Evolutionary conservation across 179 eudicot genomes (phyloP), one percentile per base, ranked within the genome.

Genomic region (Pouteria campechiana): DNA sequence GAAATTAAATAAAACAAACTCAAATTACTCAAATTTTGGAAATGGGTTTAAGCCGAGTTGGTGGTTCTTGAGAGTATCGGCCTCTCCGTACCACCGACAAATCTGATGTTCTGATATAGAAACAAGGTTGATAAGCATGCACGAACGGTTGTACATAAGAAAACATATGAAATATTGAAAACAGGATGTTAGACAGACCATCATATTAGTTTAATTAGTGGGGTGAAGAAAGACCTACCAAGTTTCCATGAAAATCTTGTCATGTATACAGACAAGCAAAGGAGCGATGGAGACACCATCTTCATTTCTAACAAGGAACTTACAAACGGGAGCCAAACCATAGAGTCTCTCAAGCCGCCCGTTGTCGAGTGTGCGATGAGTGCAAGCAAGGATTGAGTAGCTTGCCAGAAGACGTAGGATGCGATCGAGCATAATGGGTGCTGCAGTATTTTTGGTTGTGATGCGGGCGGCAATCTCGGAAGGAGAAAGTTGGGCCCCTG

Each of bases 191-290:
- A n/a, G n/a, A n/a, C n/a, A n/a, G n/a, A n/a, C n/a, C n/a, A n/a
- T n/a, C n/a, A n/a, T n/a, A n/a, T n/a, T n/a, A n/a, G n/a, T n/a
- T n/a, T n/a, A n/a, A n/a, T n/a, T n/a, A n/a, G n/a, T n/a, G n/a
- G n/a, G n/a, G n/a, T n/a, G n/a, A n/a, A n/a, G n/a, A n/a, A n/a
- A n/a, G n/a, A 9, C 30, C 20, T 48, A 74, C 77, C 81, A 74
- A 60, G 74, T 66, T 48, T 74, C 81, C 81, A 74, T 74, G 38
- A 66, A 71, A 13, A 74, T 53, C 63, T 74, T 74, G 20, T 74
- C 81, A 36, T 74, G 81, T 37, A 69, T 74, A 76, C 69, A 69
- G 46, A 74, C 73, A 61, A 59, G 19, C 43, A 74, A 54, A n/a
- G 73, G 61, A 0, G 81, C 73, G 31, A 65, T 45, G 11, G 73